Evolutionary conservation across 768 basidiomycete species (phyloP).

Genomic region (Tricholoma terreum): DNA sequence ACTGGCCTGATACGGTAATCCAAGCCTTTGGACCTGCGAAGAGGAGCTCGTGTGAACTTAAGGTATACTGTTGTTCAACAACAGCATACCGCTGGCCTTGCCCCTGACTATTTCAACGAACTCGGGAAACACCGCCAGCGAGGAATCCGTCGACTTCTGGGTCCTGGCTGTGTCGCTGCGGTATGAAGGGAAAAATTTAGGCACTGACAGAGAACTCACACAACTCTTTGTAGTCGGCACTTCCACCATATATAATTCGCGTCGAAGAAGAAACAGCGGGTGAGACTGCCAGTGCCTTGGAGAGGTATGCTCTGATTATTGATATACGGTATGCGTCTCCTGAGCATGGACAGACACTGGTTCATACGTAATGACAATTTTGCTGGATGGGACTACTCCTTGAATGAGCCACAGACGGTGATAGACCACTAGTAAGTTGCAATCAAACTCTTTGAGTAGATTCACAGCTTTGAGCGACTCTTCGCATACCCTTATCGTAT

Average conservation of each 20-base stretch:
- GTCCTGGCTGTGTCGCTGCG: no score
- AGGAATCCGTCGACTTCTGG: no score
- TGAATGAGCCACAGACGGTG: not conserved
- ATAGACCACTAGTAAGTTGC: constrained; percentile 29
- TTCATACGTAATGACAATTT: constrained; percentile 94
- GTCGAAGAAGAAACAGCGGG: constrained; percentile 64
- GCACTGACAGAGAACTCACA: constrained; percentile 55
- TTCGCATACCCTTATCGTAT: constrained; percentile 79
- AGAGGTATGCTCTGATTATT: constrained; percentile 77
- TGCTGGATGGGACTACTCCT: constrained; percentile 41
- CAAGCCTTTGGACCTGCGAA: no score
- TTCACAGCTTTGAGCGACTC: constrained; percentile 74
- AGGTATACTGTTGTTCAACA: no score
- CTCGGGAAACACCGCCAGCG: no score
- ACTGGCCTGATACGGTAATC: no score
- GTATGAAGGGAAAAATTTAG: no score
- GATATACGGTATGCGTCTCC: constrained; percentile 82
- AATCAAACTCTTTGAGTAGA: constrained; percentile 60
- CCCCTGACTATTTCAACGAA: no score
- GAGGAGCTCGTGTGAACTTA: no score
- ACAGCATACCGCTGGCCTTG: no score
- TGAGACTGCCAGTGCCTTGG: constrained; percentile 61
- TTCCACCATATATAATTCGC: constrained; percentile 95
- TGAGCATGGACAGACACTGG: constrained; percentile 93
- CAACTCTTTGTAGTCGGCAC: constrained; percentile 82